Conservation (phyloP, 108 stramenopile genomes). For the Nitzschia sp. region DNA sequence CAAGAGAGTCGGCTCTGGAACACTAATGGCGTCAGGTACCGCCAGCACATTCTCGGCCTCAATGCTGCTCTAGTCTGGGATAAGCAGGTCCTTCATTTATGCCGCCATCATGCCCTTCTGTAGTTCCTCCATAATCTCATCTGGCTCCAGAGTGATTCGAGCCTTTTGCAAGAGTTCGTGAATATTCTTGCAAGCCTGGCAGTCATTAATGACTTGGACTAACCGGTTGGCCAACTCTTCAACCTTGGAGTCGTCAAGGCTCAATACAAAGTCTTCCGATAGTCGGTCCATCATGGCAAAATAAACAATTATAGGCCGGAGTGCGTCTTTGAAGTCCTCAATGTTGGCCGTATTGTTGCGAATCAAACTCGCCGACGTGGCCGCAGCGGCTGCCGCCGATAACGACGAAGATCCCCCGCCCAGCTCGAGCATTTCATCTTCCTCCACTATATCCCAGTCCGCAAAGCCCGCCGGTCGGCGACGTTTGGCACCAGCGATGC, state of each 20-base stretch:
- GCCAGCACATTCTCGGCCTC: too few relatives aligned
- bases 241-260: slow-evolving; percentile 60
- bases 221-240: slow-evolving; percentile 53
- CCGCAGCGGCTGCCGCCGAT: not conserved
- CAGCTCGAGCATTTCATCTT: slow-evolving; percentile 28
- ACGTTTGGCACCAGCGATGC: slow-evolving; percentile 32
- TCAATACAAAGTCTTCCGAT: slow-evolving; percentile 59
- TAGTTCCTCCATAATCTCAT: slow-evolving; percentile 65
- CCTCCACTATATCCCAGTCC: slow-evolving; percentile 57
- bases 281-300: slow-evolving; percentile 78
- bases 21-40: too few relatives aligned
- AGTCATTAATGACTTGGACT: slow-evolving; percentile 54
- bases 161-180: slow-evolving; percentile 63
- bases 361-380: not conserved
- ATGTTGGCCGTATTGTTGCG: slow-evolving; percentile 41
- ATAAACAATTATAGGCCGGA: slow-evolving; percentile 76
- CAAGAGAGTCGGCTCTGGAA: too few relatives aligned
- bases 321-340: slow-evolving; percentile 57
- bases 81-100: too few relatives aligned
- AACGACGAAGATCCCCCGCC: slow-evolving; percentile 8
- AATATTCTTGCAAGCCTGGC: slow-evolving; percentile 57
- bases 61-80: too few relatives aligned
- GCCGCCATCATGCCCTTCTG: slow-evolving; percentile 55
- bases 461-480: slow-evolving; percentile 53
- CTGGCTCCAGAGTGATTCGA: slow-evolving; percentile 53